Evolutionary conservation across 2,329 filamentous ascomycete species (phyloP).

Genomic region (Ceratocystiopsis brevicomis): DNA sequence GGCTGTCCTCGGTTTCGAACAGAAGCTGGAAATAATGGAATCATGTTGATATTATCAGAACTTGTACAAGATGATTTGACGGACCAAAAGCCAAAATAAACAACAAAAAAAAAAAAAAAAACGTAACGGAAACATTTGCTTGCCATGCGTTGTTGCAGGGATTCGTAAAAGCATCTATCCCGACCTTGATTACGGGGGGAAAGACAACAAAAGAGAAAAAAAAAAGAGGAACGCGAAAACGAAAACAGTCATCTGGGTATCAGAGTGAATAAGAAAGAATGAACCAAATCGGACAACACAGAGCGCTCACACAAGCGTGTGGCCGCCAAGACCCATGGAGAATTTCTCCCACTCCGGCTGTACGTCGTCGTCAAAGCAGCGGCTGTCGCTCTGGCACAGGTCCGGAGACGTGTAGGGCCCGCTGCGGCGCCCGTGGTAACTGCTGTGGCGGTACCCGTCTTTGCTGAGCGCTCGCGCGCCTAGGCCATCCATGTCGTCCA

Average conservation of each 20-base stretch:
- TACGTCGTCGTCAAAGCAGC: slow-evolving; percentile 1
- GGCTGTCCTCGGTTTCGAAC: background rate
- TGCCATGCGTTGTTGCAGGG: no score
- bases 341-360: slow-evolving; percentile 27
- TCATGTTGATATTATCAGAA: background rate
- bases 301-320: slow-evolving; percentile 13
- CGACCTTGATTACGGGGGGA: no score
- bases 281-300: background rate
- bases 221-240: background rate
- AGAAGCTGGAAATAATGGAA: no score
- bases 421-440: slow-evolving; percentile 1
- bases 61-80: background rate
- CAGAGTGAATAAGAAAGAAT: background rate
- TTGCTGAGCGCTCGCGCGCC: background rate
- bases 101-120: background rate
- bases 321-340: slow-evolving; percentile 22
- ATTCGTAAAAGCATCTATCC: no score
- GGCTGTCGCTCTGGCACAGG: no score
- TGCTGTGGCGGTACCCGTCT: slow-evolving; percentile 5
- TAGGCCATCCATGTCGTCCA: slow-evolving; percentile 4
- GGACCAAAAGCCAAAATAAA: background rate
- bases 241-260: background rate
- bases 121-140: no score
- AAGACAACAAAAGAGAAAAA: background rate
- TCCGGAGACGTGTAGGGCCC: no score